Evolutionary conservation across 1,139 yeast genomes (phyloP).

Genomic region (Pichia sp.): DNA sequence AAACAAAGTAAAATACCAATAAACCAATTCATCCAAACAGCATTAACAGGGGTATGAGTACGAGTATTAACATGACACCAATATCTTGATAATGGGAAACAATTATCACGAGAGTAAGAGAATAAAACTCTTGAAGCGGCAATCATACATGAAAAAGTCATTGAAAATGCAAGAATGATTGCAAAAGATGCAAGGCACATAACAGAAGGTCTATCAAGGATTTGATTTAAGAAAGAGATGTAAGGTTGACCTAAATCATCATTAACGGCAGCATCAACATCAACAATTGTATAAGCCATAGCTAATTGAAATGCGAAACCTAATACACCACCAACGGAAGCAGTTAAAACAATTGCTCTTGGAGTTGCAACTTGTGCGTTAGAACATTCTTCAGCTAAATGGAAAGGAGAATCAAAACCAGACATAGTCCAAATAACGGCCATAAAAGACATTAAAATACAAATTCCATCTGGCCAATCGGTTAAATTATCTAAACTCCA

Average conservation of each 20-base stretch:
- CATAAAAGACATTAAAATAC: constrained; percentile 54
- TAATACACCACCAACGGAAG: constrained; percentile 54
- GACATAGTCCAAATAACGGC: constrained; percentile 75
- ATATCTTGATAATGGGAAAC: constrained; percentile 53
- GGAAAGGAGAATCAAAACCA: constrained; percentile 73
- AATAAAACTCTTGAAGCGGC: constrained; percentile 66
- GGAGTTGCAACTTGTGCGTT: constrained; percentile 58
- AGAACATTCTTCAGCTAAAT: constrained; percentile 64
- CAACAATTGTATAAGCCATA: constrained; percentile 58
- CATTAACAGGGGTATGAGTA: constrained; percentile 65
- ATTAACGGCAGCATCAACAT: constrained; percentile 44
- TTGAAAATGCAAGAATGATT: constrained; percentile 52
- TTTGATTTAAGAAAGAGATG: constrained; percentile 51
- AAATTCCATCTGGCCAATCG: constrained; percentile 62
- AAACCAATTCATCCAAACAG: constrained; percentile 59
- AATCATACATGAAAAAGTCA: constrained; percentile 68
- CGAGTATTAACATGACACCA: constrained; percentile 49
- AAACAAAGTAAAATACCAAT: constrained; percentile 55
- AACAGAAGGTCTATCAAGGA: constrained; percentile 41
- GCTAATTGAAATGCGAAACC: constrained; percentile 63
- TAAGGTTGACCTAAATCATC: constrained; percentile 63
- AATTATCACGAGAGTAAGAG: constrained; percentile 65
- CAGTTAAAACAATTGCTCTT: constrained; percentile 58
- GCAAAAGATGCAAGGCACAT: constrained; percentile 56
- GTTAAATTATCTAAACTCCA: constrained; percentile 59